Evolutionary conservation across 192 early-diverging fungal genomes (phyloP), one percentile per base, ranked within the genome.

Genomic region (Cetraspora pellucida): DNA sequence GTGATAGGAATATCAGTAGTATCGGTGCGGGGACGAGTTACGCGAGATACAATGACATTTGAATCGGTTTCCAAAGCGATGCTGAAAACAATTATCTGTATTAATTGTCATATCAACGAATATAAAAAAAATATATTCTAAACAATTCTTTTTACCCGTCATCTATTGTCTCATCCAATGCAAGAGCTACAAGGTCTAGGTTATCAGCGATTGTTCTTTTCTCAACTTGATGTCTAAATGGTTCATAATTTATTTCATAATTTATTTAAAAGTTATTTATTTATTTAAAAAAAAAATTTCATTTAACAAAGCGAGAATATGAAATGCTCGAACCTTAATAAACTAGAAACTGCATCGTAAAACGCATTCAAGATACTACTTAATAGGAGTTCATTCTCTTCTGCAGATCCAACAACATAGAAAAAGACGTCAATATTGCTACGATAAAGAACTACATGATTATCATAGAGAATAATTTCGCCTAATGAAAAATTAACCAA

Each of bases 321-420:
- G 50, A 17, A 52, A 52, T 52, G 17, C 16, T 1, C 30, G 74
- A 85, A 94, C 90, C 92, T 94, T 50, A 98, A 86, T 74, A 96
- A 80, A 75, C 89, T 90, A 59, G 91, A 91, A 5, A 96, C 88
- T 0, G 95, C 91, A 72, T 99, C 97, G 50, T 92, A 90, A 77
- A 93, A 92, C 16, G 91, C 88, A 45, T 89, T 91, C 80, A 99
- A 83, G 64, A 93, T 90, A 45, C 87, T 85, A 31, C 82, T 80
- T 59, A 99, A 89, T 81, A 98, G 87, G 23, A 97, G 81, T 84
- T 99, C 97, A 84, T 99, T 99, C 81, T 98, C 95, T 71, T 99
- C 95, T 19, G 89, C 84, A 31, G 90, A 90, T 3, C 95, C 96
- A 21, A 99, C 90, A 58, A 98, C 86, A 81, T 96, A 97, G 79